Evolutionary conservation across 2,329 filamentous ascomycete genomes (phyloP).

Genomic region (Ophiostoma ips): DNA sequence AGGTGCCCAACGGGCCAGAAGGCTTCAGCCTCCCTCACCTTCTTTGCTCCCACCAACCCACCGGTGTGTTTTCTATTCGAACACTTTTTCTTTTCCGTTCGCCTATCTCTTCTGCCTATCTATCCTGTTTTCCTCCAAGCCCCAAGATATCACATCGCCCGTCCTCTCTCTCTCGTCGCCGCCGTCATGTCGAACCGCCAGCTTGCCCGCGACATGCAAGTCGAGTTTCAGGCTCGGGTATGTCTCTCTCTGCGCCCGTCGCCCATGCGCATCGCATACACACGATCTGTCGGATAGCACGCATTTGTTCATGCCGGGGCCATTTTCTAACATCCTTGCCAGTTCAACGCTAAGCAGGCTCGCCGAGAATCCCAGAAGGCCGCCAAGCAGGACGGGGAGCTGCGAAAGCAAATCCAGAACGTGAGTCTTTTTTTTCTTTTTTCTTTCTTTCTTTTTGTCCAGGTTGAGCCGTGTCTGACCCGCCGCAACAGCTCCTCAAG

Average conservation of each 20-base stretch:
- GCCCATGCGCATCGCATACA: no score
- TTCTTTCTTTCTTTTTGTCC: no score
- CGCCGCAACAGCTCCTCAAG: conserved; percentile 33
- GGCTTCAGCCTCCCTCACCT: neutral
- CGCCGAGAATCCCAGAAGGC: conserved; percentile 47
- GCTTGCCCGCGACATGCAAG: conserved; percentile 45
- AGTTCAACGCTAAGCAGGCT: conserved; percentile 50
- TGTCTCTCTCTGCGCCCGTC: neutral
- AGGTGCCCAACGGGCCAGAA: neutral
- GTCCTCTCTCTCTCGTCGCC: neutral
- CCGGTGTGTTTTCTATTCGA: no score
- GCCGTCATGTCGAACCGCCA: conserved; percentile 44
- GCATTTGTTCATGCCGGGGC: no score
- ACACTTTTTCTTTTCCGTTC: neutral
- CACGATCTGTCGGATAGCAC: no score
- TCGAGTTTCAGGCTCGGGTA: conserved; percentile 48
- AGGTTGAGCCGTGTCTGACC: neutral
- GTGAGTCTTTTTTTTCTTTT: conserved; percentile 15
- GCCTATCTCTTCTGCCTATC: no score
- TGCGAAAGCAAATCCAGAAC: conserved; percentile 50
- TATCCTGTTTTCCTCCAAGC: no score
- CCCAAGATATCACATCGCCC: no score
- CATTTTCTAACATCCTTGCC: neutral
- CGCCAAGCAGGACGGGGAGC: conserved; percentile 43
- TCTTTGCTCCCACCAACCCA: neutral